Evolutionary conservation across 192 early-diverging fungal genomes (phyloP), one percentile per base, ranked within the genome.

Genomic region (Dissophora ornata): DNA sequence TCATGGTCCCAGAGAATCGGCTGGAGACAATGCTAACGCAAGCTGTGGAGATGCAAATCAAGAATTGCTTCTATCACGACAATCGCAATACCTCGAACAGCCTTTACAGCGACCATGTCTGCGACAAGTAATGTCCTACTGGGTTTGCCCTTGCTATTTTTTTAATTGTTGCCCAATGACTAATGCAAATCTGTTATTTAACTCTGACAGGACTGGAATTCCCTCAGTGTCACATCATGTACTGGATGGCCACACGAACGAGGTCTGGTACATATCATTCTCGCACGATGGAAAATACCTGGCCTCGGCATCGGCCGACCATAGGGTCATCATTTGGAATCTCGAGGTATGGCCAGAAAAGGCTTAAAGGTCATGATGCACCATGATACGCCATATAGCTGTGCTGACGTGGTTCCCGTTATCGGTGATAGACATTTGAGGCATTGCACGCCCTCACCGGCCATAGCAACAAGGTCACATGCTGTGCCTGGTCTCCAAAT

Each of bases 201-300:
- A 15, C 45, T 5, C 28, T 30, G 28, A 25, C 56, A 82, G 81
- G 25, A 62, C 81, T 25, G 75, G 81, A 16, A 80, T 90, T 52
- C 87, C 88, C 36, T 80, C 67, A 33, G 79, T 91, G 30, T 88
- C 90, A 0, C 89, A 86, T 4, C 81, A 87, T 40, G 80, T 93
- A 24, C 67, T 90, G 10, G 58, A 62, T 36, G 90, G 89, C 15
- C 97, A 99, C 82, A 71, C 75, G 0, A 94, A 98, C 79, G 96
- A 99, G 82, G 96, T 99, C 9, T 99, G 97, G 98, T 94, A 93
- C 66, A 82, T 98, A 53, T 85, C 90, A 4, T 99, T 97, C 71
- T 98, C 96, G 8, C 91, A 93, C 38, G 84, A 94, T 69, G 97
- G 96, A 45, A 82, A 79, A 58, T 92, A 89, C 67, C 82, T 99